Conservation (phyloP, 2,329 filamentous ascomycete species). For the Trichoderma brevicompactum region DNA sequence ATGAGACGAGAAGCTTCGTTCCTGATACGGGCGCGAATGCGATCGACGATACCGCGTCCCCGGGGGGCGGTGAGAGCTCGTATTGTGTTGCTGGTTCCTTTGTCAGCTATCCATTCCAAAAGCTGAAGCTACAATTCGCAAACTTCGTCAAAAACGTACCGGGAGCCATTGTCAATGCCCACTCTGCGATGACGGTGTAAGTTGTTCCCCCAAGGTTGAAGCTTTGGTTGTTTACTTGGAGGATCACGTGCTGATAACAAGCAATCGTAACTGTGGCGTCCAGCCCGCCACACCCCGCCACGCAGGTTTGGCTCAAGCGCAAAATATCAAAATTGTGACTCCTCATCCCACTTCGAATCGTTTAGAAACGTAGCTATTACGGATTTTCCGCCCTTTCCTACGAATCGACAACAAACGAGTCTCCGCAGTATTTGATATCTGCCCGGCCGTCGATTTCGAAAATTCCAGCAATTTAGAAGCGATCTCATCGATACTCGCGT, state of each 20-base stretch:
- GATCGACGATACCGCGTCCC: conserved; percentile 84
- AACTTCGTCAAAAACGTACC: conserved; percentile 38
- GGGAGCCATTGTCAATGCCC: conserved; percentile 46
- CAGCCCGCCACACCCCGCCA: conserved; percentile 45
- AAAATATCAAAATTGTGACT: conserved; percentile 54
- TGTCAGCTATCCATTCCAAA: not conserved
- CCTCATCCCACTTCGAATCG: conserved; percentile 35
- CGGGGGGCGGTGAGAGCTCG: conserved; percentile 79
- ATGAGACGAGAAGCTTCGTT: conserved; percentile 81
- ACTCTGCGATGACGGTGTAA: conserved; percentile 31
- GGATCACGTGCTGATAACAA: conserved; percentile 44
- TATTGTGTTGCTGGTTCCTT: conserved; percentile 67
- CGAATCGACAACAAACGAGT: not conserved
- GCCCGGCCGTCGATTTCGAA: not conserved
- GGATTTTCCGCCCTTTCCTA: not conserved
- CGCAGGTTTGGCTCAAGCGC: conserved; percentile 44
- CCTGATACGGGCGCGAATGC: conserved; percentile 81
- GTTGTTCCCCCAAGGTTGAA: conserved; percentile 32
- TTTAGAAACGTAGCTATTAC: conserved; percentile 18
- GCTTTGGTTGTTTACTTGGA: conserved; percentile 44
- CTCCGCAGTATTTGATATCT: not conserved
- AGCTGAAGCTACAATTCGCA: not conserved
- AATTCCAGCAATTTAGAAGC: not conserved
- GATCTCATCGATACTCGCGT: conserved; percentile 7
- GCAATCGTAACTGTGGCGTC: conserved; percentile 22